Conservation (phyloP, 139 green algal genomes). For the Asterochloris sp. region DNA sequence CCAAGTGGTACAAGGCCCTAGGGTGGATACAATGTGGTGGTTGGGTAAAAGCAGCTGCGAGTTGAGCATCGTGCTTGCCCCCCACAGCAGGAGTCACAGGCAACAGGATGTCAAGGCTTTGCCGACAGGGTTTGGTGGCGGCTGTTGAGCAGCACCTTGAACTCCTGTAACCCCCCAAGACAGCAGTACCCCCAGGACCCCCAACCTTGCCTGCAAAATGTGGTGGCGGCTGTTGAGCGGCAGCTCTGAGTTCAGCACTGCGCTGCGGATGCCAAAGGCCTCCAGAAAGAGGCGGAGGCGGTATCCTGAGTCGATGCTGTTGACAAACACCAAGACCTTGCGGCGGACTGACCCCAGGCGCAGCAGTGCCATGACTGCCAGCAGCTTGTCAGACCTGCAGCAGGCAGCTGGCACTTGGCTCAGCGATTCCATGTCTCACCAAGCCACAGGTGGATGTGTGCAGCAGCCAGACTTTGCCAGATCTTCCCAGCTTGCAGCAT, state of each 20-base stretch:
- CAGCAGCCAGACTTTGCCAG: neutral
- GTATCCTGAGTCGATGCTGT: constrained; percentile 75
- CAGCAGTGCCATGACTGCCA: constrained; percentile 77
- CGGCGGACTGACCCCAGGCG: constrained; percentile 71
- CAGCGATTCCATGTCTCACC: no score
- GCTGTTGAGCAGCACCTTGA: no score
- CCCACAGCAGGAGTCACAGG: no score
- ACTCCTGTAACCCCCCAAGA: no score
- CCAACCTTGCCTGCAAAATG: constrained; percentile 54
- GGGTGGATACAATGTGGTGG: no score
- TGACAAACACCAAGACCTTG: constrained; percentile 93
- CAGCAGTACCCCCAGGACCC: neutral
- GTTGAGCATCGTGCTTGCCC: no score
- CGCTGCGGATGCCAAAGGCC: constrained; percentile 81
- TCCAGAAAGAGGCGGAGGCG: constrained; percentile 91
- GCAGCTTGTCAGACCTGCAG: constrained; percentile 47
- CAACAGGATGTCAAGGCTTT: no score
- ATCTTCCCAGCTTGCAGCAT: neutral
- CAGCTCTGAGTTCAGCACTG: constrained; percentile 75
- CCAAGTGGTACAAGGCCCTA: no score
- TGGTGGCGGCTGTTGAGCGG: constrained; percentile 81
- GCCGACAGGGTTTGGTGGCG: no score
- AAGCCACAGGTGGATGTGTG: neutral
- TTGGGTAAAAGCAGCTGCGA: no score
- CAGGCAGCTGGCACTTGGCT: neutral